Percentiles rank a stretch among this genome's conserved stretches.
These are phyloP conservation scores for Seminavis robusta DNA, from an alignment of 108 stramenopile genomes.

Conservation along the genomic window DNA sequence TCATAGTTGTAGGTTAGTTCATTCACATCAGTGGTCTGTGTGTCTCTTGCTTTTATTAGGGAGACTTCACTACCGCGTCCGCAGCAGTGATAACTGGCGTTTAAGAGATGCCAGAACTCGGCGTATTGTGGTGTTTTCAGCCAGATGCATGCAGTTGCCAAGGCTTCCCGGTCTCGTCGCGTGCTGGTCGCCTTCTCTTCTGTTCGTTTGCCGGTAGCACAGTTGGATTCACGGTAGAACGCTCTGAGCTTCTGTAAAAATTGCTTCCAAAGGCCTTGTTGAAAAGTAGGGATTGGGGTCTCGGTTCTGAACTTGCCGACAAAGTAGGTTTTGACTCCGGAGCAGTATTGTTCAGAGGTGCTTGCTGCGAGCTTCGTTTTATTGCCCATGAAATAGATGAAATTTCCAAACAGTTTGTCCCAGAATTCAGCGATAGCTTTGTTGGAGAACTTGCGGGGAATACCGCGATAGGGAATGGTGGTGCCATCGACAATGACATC, in stretches of 20 bases:
- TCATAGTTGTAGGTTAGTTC: background rate
- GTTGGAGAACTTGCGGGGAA: background rate
- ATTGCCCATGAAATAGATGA: background rate
- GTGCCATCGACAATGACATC: background rate
- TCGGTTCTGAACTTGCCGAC: background rate
- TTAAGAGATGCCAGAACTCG: background rate
- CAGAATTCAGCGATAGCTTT: conserved; percentile 1
- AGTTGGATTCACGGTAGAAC: background rate
- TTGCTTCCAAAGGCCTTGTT: background rate
- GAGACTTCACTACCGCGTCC: background rate
- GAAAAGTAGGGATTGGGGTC: background rate
- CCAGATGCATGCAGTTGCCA: conserved; percentile 2
- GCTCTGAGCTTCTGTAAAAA: background rate
- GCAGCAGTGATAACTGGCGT: background rate
- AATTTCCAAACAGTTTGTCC: background rate
- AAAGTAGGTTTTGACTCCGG: background rate
- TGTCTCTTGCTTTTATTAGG: background rate
- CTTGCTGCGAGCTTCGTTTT: background rate
- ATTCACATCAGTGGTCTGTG: background rate
- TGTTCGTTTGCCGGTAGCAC: background rate
- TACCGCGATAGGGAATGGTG: background rate
- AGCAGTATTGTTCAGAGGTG: background rate
- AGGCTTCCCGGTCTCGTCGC: background rate
- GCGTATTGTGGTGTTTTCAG: background rate
- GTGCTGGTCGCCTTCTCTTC: background rate